Base-by-base conservation (phyloP, 176 grass and related monocot species). In the Aegilops speltoides region DNA sequence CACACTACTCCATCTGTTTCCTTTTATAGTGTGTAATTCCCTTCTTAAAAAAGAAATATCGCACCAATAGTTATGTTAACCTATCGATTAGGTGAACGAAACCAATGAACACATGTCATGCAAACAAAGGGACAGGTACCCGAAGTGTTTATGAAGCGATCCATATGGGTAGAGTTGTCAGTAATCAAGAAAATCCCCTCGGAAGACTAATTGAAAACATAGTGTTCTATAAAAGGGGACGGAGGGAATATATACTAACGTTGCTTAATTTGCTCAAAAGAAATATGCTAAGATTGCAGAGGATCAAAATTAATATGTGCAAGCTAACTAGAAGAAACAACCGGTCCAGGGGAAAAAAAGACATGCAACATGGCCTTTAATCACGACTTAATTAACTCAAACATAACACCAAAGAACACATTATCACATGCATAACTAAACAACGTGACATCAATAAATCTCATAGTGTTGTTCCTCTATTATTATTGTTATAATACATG, bases 401-500 rank as follows among this genome's bases (percentile, higher is more conserved):
- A 54, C 50, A 54, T 54, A 48, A 48, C 13, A 19, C 2, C 6
- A 54, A 2, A 75, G 43, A 33, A 7, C 85, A 76, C 19, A 66
- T 76, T 82, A 82, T 82, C 60, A 32, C 32, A 68, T 87, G 79
- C 41, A 65, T 17, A 10, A 26, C 2, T 62, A 61, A 22, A 11
- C 46, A 69, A 2, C 22, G 3, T 79, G n/a, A 29, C 4, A 26
- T 15, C 6, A 71, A 79, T 62, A 76, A 28, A 56, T 10, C 60
- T 82, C 6, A 76, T 15, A 29, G 43, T 52, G 4, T 76, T 29
- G 50, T 31, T 19, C 48, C 24, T 76, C 73, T 76, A 48, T 48
- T 48, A 76, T 76, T 76, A 76, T 75, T 76, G 73, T 52, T 52
- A 29, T 52, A 29, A 77, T 77, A 54, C 46, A 56, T 32, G 28